Evolutionary conservation across 805 yeast species (phyloP), one percentile per base, ranked within the genome.

Genomic region (Candida glaebosa): DNA sequence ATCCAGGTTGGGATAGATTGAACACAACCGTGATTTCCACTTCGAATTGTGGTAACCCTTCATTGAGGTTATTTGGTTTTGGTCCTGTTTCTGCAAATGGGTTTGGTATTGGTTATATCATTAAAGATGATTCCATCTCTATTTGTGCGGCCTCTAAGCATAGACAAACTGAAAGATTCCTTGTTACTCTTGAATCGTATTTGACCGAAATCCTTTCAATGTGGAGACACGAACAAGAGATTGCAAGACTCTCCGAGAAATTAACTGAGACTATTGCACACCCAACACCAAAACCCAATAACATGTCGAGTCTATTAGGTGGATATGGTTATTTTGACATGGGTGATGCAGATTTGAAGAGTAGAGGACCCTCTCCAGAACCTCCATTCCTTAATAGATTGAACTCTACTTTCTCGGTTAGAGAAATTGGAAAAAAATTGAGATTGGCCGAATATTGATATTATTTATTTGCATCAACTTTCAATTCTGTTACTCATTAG

Each of bases 1-100:
- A 89, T 60, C 69, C 78, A 6, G 95, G 96, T 20, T 89, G 96
- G 96, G 87, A 83, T 52, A 79, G 81, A 56, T 65, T 89, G 44
- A 87, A 87, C 63, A 85, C 82, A 50, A 84, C 91, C 4, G 75
- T 88, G 16, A 67, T 89, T 18, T 85, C 95, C 10, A 65, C 71
- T 22, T 79, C 82, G 3, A 78, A 78, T 53, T 78, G 83, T 57
- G 83, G 83, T 18, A 78, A 78, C 49, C 82, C 82, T 2, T 75
- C 82, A 0, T 61, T 78, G 40, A 65, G 79, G 44, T 63, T 75
- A 44, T 78, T 78, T 57, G 83, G 83, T 1, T 76, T 78, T 40
- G 80, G 82, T 2, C 83, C 83, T 1, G 78, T 79, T 3, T 67
- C 76, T 35, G 73, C 81, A 24, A 67, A 71, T 33, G 83, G 83